Evolutionary conservation across 2,329 filamentous ascomycete genomes (phyloP).

Genomic region (Cladosporium sp.): DNA sequence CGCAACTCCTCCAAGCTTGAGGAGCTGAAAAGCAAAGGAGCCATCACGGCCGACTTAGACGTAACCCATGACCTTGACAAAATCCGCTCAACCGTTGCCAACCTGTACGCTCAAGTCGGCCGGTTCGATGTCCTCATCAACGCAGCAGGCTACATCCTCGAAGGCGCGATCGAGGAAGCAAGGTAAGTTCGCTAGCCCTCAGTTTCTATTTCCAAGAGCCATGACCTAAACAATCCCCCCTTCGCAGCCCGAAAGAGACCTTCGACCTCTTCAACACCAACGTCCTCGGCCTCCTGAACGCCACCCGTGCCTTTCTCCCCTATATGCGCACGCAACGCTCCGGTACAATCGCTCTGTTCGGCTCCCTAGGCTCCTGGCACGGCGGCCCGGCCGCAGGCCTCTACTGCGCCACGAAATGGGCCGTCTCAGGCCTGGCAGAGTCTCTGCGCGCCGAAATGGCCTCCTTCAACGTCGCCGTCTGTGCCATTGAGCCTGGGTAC

Average conservation of each 20-base stretch:
- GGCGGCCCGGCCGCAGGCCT: constrained; percentile 31
- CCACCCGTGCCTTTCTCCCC: constrained; percentile 20
- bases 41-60: constrained; percentile 28
- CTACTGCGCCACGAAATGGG: constrained; percentile 44
- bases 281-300: constrained; percentile 19
- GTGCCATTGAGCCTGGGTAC: constrained; percentile 47
- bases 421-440: constrained; percentile 41
- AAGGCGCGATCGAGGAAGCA: constrained; percentile 16
- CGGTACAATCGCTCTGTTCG: constrained; percentile 30
- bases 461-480: constrained; percentile 36
- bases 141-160: constrained; percentile 24
- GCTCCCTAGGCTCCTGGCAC: constrained; percentile 43
- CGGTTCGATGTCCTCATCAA: constrained; percentile 37
- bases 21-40: constrained; percentile 15
- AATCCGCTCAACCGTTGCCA: constrained; percentile 30
- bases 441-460: constrained; percentile 39
- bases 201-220: no score
- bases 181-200: neutral
- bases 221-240: no score
- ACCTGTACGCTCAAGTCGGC: constrained; percentile 29
- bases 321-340: constrained; percentile 18
- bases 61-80: constrained; percentile 35
- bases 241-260: constrained; percentile 13
- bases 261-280: constrained; percentile 19
- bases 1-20: constrained; percentile 27